Percentiles rank a stretch among this genome's conserved stretches.
These are phyloP conservation scores for Cryphonectria nitschkei DNA, from an alignment of 2,329 filamentous ascomycete genomes.

Conservation along the genomic window DNA sequence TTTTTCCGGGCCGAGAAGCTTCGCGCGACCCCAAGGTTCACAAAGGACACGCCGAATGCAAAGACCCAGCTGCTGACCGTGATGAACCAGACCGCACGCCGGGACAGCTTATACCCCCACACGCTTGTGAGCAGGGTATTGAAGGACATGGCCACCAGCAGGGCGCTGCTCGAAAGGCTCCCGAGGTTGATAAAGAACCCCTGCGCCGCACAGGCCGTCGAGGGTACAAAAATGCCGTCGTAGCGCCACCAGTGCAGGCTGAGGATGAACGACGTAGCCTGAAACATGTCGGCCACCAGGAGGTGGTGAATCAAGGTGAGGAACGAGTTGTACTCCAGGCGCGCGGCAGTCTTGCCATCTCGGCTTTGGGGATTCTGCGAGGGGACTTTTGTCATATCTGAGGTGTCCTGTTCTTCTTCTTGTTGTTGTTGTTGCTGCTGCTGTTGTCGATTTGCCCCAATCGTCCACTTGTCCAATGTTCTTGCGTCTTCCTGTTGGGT, in stretches of 20 bases:
- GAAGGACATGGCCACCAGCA: constrained; percentile 66
- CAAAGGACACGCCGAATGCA: constrained; percentile 58
- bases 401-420: background rate
- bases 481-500: background rate
- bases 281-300: constrained; percentile 69
- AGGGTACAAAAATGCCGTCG: constrained; percentile 58
- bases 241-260: constrained; percentile 61
- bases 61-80: constrained; percentile 61
- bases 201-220: constrained; percentile 62
- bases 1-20: constrained; percentile 36
- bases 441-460: constrained; percentile 1
- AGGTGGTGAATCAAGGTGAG: constrained; percentile 72
- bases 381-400: background rate
- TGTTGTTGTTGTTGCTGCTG: no score
- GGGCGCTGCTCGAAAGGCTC: constrained; percentile 67
- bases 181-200: constrained; percentile 70
- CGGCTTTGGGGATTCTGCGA: background rate
- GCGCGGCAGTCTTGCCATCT: background rate
- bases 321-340: constrained; percentile 61
- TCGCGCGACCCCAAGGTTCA: constrained; percentile 49
- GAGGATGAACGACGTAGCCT: constrained; percentile 65
- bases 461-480: constrained; percentile 3
- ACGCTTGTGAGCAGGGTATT: constrained; percentile 70
- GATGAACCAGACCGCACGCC: constrained; percentile 51
- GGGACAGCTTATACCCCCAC: constrained; percentile 54